Conservation (phyloP, 2,329 filamentous ascomycete genomes). For the Colletotrichum shisoi region DNA sequence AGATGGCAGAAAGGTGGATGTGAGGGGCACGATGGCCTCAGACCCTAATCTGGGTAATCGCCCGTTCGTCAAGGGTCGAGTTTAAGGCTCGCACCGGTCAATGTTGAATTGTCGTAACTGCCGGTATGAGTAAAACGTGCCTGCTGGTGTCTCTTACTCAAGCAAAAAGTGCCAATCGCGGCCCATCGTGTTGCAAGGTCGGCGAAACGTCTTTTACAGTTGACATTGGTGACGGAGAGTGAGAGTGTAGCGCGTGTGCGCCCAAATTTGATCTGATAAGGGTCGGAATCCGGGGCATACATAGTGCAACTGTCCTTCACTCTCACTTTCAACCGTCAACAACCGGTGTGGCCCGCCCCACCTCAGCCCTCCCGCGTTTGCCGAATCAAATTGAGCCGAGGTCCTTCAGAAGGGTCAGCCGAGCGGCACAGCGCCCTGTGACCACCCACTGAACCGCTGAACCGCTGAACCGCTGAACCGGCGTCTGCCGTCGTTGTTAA, state of each 20-base stretch:
- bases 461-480: background rate
- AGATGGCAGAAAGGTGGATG: background rate
- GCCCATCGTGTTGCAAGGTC: background rate
- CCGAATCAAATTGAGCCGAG: conserved; percentile 36
- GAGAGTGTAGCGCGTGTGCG: background rate
- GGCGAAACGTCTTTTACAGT: background rate
- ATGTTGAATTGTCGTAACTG: too few species aligned
- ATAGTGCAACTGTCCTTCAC: background rate
- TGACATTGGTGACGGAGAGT: background rate
- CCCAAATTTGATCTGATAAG: conserved; percentile 34
- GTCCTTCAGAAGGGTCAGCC: conserved; percentile 11
- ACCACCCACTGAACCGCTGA: background rate
- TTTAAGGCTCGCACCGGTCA: background rate
- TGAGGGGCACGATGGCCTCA: background rate
- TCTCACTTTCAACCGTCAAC: background rate
- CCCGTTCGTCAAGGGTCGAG: background rate
- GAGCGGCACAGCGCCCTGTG: background rate
- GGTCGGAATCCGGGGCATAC: conserved; percentile 23
- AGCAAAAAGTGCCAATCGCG: background rate
- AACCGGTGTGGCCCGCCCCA: conserved; percentile 1
- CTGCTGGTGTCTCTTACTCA: background rate
- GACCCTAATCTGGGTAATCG: background rate
- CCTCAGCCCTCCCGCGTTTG: conserved; percentile 24
- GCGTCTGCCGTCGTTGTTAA: conserved; percentile 1
- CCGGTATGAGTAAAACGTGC: too few species aligned